Evolutionary conservation across 257 asterid genomes (phyloP).

Genomic region (Craterostigma plantagineum): DNA sequence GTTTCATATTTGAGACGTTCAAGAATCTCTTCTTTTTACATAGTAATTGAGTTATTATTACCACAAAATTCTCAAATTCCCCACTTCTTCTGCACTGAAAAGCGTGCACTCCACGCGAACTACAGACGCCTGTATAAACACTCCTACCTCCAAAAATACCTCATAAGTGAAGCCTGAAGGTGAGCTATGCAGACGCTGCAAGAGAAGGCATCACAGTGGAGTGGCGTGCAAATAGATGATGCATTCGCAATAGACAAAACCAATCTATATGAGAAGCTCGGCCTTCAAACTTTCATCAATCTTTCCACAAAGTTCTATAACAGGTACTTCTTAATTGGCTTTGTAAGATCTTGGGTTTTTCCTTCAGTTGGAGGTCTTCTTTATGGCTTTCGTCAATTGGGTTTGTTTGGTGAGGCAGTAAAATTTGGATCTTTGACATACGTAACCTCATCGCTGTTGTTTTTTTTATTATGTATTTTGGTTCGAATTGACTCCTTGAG

Average conservation of each 20-base stretch:
- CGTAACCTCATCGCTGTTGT: too few species aligned
- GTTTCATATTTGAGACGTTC: too few species aligned
- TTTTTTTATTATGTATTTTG: too few species aligned
- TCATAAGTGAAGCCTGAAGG: too few species aligned
- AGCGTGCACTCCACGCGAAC: constrained; percentile 36
- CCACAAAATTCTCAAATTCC: background rate
- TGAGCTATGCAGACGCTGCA: constrained; percentile 62
- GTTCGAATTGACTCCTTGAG: too few species aligned
- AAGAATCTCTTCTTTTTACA: background rate
- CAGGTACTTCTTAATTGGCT: constrained; percentile 22
- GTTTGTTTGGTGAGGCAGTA: too few species aligned
- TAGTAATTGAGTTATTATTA: too few species aligned
- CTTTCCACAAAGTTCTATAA: constrained; percentile 82
- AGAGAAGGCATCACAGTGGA: constrained; percentile 87
- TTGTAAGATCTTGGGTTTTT: background rate
- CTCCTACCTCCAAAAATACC: background rate
- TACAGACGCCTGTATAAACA: constrained; percentile 21
- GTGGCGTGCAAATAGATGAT: constrained; percentile 46
- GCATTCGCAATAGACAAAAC: constrained; percentile 71
- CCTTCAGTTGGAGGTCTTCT: too few species aligned
- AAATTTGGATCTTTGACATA: too few species aligned
- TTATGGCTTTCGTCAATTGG: too few species aligned
- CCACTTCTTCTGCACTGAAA: too few species aligned
- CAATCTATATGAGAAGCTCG: constrained; percentile 67
- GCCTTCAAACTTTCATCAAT: constrained; percentile 61